Conservation (phyloP, 495 filamentous ascomycete species). For the Symbiotaphrina buchneri region DNA sequence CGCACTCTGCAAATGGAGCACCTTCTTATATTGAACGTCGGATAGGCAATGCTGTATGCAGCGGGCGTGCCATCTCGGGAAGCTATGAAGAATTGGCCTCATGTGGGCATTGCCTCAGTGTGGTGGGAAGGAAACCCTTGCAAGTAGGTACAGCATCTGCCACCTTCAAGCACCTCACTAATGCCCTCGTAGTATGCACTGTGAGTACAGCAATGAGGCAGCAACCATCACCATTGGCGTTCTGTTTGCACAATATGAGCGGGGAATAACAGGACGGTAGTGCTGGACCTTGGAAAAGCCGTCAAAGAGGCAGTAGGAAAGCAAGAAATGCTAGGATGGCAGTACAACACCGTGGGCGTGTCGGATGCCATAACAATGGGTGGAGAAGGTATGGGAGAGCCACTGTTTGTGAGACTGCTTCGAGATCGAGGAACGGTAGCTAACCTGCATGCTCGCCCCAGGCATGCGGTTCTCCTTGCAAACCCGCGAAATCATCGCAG, state of each 20-base stretch:
- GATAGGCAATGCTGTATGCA: slow-evolving; percentile 83
- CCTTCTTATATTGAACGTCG: slow-evolving; percentile 2
- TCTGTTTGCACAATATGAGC: not conserved
- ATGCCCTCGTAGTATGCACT: slow-evolving; percentile 18
- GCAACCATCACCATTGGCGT: not conserved
- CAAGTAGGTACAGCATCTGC: slow-evolving; percentile 19
- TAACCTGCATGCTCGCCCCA: slow-evolving; percentile 14
- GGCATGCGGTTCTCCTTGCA: slow-evolving; percentile 97
- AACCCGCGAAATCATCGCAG: slow-evolving; percentile 83
- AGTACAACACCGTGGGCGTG: slow-evolving; percentile 87
- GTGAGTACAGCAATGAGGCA: slow-evolving; percentile 10
- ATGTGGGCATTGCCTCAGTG: slow-evolving; percentile 74
- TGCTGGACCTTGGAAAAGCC: slow-evolving; percentile 75
- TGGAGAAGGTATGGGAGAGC: slow-evolving; percentile 47
- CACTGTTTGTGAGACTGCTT: slow-evolving; percentile 1
- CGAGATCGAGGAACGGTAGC: slow-evolving; percentile 6
- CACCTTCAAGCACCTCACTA: slow-evolving; percentile 1
- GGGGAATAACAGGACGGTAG: slow-evolving; percentile 13
- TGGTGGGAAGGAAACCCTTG: slow-evolving; percentile 97
- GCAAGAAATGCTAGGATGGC: slow-evolving; percentile 77
- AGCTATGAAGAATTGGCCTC: slow-evolving; percentile 74
- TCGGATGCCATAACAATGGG: slow-evolving; percentile 95
- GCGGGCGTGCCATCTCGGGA: slow-evolving; percentile 70
- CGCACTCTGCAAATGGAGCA: not conserved
- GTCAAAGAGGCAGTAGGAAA: slow-evolving; percentile 68